A percentile compares a stretch with the other conserved stretches of the same genome.
Evolutionary conservation across 1,284 basidiomycete genomes (phyloP).

Genomic region (Singerocomus inundabilis): DNA sequence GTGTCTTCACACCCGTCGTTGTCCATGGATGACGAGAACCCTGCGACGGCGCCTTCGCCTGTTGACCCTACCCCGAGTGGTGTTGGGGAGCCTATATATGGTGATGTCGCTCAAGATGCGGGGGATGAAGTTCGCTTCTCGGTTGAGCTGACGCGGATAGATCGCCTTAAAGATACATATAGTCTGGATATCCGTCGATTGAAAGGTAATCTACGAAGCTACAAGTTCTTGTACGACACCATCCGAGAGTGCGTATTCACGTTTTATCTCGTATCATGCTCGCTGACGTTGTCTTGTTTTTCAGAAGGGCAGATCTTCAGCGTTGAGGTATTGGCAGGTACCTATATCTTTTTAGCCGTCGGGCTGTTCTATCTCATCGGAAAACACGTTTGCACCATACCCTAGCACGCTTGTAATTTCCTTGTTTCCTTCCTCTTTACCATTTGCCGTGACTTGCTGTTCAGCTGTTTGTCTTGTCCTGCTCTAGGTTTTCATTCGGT

Average conservation of each 20-base stretch:
- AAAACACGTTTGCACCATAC: constrained; percentile 1
- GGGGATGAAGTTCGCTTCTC: constrained; percentile 94
- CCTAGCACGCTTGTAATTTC: constrained; percentile 1
- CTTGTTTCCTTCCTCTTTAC: constrained; percentile 2
- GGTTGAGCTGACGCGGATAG: constrained; percentile 86
- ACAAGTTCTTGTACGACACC: constrained; percentile 92
- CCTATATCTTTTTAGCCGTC: constrained; percentile 14
- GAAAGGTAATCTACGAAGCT: constrained; percentile 91
- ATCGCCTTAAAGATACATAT: constrained; percentile 84
- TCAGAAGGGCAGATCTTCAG: constrained; percentile 46
- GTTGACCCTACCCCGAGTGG: constrained; percentile 33
- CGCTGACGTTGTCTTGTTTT: constrained; percentile 17
- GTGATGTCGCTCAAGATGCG: constrained; percentile 71
- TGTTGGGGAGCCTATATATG: constrained; percentile 65
- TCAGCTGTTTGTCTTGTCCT: constrained; percentile 19
- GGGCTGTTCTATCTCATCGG: constrained; percentile 1
- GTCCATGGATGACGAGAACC: constrained; percentile 44
- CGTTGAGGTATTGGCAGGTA: constrained; percentile 35
- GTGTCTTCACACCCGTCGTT: constrained; percentile 35
- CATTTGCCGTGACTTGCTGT: constrained; percentile 8
- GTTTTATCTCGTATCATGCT: constrained; percentile 4
- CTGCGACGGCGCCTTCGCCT: constrained; percentile 23
- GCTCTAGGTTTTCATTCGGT: constrained; percentile 21
- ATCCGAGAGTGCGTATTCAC: constrained; percentile 71
- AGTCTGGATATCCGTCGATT: constrained; percentile 87